Evolutionary conservation across 106 monocot genomes (phyloP), one percentile per base, ranked within the genome.

Genomic region (Acanthochlamys bracteata): DNA sequence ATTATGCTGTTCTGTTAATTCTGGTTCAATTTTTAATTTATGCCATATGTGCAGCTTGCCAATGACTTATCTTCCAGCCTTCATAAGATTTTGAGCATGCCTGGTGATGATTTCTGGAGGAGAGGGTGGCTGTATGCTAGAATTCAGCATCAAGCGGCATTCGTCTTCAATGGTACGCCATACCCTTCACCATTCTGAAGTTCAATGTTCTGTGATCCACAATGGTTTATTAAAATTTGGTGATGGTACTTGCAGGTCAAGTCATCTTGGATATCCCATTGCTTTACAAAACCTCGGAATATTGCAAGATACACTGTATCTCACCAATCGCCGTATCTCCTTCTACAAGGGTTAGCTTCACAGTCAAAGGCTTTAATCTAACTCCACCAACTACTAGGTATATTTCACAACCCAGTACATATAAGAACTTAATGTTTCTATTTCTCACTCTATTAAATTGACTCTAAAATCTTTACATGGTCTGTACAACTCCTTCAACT

Each of bases 101-200:
- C 77, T 61, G 61, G 55, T 63, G 77, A 71, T 64, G 64, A 75
- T 26, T 88, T 93, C 59, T 93, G 93, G 92, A 77, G 72, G 69
- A 70, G 69, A 22, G 93, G 93, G 59, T 93, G 82, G 93, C 25
- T 93, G 9, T 93, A 66, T 74, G 80, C 66, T 47, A 93, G 63
- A 62, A 65, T 88, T 33, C 79, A 73, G 45, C 62, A 93, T 46
- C 77, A 76, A 17, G 67, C 80, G 53, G 82, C 78, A 42, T 88
- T 93, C 66, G 67, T 83, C 59, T 78, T 71, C 68, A 78, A 93
- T 72, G 93, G 93, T 93, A 60, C 22, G 76, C 52, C 51, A 17
- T 21, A 33, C 39, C 67, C n/a, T 15, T 20, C 43, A 24, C 8
- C 54, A 26, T 59, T 21, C 10, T 54, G 11, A 54, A 16, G 53